phyloP scores from a whole-genome alignment of 78 protist species.

The Polysphondylium violaceum region DNA sequence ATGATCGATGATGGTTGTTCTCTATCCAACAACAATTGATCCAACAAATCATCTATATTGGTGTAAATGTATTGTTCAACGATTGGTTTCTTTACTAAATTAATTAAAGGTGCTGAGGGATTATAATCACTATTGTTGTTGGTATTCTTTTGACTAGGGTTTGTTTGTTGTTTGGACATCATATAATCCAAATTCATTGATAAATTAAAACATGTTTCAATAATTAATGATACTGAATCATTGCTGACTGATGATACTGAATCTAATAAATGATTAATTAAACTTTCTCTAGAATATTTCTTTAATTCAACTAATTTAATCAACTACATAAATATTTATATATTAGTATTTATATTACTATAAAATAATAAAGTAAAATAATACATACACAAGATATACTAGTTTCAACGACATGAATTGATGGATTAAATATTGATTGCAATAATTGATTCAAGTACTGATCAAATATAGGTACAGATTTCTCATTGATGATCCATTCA shows the following conservation, averaged over 20 bases:
- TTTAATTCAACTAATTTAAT: slow-evolving; percentile 23
- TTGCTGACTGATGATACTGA: background rate
- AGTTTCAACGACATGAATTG: slow-evolving; percentile 1
- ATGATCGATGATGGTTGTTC: background rate
- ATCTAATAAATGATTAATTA: slow-evolving; percentile 26
- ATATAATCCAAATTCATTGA: slow-evolving; percentile 29
- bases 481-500: slow-evolving; percentile 12
- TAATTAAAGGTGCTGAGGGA: too few relatives aligned
- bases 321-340: background rate
- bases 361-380: background rate
- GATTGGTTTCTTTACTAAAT: too few relatives aligned
- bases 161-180: slow-evolving; percentile 30
- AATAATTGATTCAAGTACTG: background rate
- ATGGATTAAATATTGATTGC: slow-evolving; percentile 14
- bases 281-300: slow-evolving; percentile 6
- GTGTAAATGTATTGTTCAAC: too few relatives aligned
- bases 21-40: background rate
- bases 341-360: background rate
- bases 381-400: slow-evolving; percentile 22
- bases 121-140: background rate
- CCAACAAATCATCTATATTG: background rate
- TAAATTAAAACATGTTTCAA: background rate
- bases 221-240: background rate
- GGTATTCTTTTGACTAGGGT: background rate
- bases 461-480: slow-evolving; percentile 8